Evolutionary conservation across 371 early-diverging fungal genomes (phyloP).

Genomic region (Apophysomyces sp.): DNA sequence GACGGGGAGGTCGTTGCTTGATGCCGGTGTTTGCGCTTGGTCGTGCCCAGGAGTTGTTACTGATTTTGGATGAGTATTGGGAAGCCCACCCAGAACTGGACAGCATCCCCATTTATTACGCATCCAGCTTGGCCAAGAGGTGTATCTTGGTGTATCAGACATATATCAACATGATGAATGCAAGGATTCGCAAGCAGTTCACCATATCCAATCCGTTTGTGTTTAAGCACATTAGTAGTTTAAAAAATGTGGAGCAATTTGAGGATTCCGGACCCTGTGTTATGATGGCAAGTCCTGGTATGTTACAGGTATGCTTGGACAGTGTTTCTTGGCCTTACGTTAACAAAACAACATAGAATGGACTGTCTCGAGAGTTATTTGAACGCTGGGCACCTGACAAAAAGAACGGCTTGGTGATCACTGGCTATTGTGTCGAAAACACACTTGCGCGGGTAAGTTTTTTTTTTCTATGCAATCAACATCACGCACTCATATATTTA

Average conservation of each 20-base stretch:
- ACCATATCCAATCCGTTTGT: constrained; percentile 96
- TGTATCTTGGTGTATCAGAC: constrained; percentile 99
- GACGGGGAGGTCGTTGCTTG: constrained; percentile 96
- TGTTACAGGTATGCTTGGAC: constrained; percentile 82
- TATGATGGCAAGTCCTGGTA: constrained; percentile 99
- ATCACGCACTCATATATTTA: not conserved
- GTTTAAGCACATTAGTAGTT: constrained; percentile 96
- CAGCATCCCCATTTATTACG: constrained; percentile 98
- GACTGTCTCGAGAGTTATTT: constrained; percentile 96
- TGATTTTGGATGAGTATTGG: constrained; percentile 99
- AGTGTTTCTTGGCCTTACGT: not conserved
- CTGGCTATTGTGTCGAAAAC: constrained; percentile 99
- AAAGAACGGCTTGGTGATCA: constrained; percentile 96
- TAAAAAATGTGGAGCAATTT: constrained; percentile 91
- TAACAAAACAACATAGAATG: constrained; percentile 62
- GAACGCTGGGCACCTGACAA: constrained; percentile 98
- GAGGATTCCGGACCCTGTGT: constrained; percentile 99
- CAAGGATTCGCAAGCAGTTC: constrained; percentile 92
- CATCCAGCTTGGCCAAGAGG: constrained; percentile 95
- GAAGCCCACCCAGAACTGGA: constrained; percentile 93
- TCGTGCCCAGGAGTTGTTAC: constrained; percentile 97
- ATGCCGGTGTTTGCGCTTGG: constrained; percentile 99
- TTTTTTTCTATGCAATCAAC: not conserved
- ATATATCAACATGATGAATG: constrained; percentile 99
- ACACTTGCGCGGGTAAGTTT: constrained; percentile 92